Evolutionary conservation across 495 filamentous ascomycete species (phyloP), one percentile per base, ranked within the genome.

Genomic region (Mycothermus thermophilus): DNA sequence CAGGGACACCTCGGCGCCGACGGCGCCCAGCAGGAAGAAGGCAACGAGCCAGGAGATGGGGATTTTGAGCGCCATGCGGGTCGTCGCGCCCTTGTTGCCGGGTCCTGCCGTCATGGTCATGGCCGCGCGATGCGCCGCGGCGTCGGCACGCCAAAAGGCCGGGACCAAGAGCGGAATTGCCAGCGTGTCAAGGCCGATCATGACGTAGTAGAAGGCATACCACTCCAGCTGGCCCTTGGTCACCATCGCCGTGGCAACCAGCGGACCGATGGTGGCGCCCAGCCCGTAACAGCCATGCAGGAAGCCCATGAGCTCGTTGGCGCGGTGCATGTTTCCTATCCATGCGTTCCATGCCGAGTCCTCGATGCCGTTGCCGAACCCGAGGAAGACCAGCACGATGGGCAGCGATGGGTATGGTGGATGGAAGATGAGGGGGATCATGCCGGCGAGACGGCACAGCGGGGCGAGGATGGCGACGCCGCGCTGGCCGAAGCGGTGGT

Each of bases 1-100:
- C 1, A 93, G 66, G 0, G 78, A 75, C 14, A 94, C 85, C 40
- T 94, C 85, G n/a, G 77, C 60, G 27, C 85, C 85, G 8, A 90
- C 81, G 46, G 90, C 92, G 25, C 71, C 71, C 3, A 93, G 64
- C 24, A 90, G 57, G 57, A 92, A 93, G 11, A 80, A 27, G 7
- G 85, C 70, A 23, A 74, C 72, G 15, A 90, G 55, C 83, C 83
- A 94, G 17, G 79, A 79, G 3, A 90, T 56, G 26, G 54, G 56
- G 22, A 54, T 34, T 8, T 37, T 30, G 24, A 52, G 34, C 23
- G 55, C 43, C 8, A 40, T 23, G 48, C 67, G 33, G 41, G 60
- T 30, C 48, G 63, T 62, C 37, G 34, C 55, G 48, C 35, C 31
- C 29, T 10, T 34, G 35, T 19, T 46, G 50, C 42, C 44, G 36